These are phyloP conservation scores for Apiospora phragmitis DNA, from an alignment of 2,329 filamentous ascomycete genomes.

Conservation along the genomic window DNA sequence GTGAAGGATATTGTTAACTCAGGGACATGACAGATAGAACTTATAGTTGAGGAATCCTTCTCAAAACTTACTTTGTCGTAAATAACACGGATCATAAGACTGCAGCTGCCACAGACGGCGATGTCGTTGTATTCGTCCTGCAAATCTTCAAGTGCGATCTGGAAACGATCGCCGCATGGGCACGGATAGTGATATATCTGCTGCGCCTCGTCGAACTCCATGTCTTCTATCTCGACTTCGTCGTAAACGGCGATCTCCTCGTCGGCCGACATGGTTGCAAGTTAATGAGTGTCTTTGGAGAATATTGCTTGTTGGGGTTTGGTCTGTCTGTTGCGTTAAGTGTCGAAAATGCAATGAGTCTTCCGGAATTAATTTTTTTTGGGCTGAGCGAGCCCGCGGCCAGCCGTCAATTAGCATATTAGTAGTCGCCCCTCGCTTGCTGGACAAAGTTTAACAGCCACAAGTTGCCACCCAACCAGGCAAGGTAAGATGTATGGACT, in stretches of 20 bases:
- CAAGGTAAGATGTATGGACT: too few species aligned
- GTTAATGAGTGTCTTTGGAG: background rate
- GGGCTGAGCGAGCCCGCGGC: background rate
- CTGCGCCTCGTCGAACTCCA: slow-evolving; percentile 81
- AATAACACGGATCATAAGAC: slow-evolving; percentile 93
- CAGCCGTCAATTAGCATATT: background rate
- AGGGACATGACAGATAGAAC: background rate
- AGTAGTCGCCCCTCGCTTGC: background rate
- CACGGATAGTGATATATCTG: slow-evolving; percentile 96
- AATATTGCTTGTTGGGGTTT: background rate
- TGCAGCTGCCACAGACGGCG: slow-evolving; percentile 96
- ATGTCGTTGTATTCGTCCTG: slow-evolving; percentile 83
- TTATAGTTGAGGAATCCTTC: background rate
- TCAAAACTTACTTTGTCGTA: slow-evolving; percentile 74
- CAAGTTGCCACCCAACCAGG: background rate
- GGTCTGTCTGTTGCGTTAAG: background rate
- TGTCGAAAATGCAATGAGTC: background rate
- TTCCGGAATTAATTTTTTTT: background rate
- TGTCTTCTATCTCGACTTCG: slow-evolving; percentile 98
- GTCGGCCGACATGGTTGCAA: slow-evolving; percentile 58
- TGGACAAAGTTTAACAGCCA: background rate
- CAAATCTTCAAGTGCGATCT: slow-evolving; percentile 83
- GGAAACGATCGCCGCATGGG: slow-evolving; percentile 94
- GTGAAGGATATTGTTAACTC: background rate
- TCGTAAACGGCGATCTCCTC: slow-evolving; percentile 78